phyloP scores from a whole-genome alignment of 192 early-diverging fungal genomes.

The Coemansia asiatica region DNA sequence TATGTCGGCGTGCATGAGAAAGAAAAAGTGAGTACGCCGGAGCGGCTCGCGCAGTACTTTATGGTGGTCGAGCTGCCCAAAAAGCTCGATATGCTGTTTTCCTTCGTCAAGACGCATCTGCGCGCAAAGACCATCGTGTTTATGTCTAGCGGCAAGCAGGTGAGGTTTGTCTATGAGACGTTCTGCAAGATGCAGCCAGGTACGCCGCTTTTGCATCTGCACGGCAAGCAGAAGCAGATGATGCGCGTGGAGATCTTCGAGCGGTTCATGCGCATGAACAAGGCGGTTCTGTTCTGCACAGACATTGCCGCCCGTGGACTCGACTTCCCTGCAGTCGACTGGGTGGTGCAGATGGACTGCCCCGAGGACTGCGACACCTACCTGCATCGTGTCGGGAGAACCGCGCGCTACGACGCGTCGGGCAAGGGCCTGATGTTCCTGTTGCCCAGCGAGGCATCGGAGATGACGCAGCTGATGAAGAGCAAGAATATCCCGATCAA shows the following conservation, averaged over 20 bases:
- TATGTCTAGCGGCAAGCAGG: slow-evolving; percentile 94
- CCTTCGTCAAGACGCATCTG: slow-evolving; percentile 92
- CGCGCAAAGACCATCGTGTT: slow-evolving; percentile 90
- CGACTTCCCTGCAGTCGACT: slow-evolving; percentile 97
- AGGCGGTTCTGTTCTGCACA: slow-evolving; percentile 84
- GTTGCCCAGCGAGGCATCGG: slow-evolving; percentile 82
- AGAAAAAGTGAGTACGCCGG: slow-evolving; percentile 77
- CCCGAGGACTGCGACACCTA: slow-evolving; percentile 96
- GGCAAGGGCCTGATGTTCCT: slow-evolving; percentile 88
- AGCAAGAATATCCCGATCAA: slow-evolving; percentile 84
- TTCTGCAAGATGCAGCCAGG: slow-evolving; percentile 96
- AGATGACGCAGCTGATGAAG: slow-evolving; percentile 72
- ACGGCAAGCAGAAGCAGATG: slow-evolving; percentile 97
- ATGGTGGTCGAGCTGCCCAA: slow-evolving; percentile 77
- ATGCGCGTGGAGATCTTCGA: slow-evolving; percentile 93
- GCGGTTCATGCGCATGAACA: slow-evolving; percentile 75
- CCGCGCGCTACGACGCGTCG: slow-evolving; percentile 87
- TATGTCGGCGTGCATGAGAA: slow-evolving; percentile 94
- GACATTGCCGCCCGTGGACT: slow-evolving; percentile 96
- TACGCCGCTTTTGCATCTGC: slow-evolving; percentile 83
- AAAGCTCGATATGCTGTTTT: slow-evolving; percentile 95
- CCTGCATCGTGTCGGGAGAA: slow-evolving; percentile 97
- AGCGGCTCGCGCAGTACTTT: slow-evolving; percentile 82
- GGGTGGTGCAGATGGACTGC: slow-evolving; percentile 97
- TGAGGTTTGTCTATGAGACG: slow-evolving; percentile 90